Percentiles rank a stretch among this genome's conserved stretches.
These are phyloP conservation scores for Sonneratia alba DNA, from an alignment of 345 rosid species.

Conservation along the genomic window DNA sequence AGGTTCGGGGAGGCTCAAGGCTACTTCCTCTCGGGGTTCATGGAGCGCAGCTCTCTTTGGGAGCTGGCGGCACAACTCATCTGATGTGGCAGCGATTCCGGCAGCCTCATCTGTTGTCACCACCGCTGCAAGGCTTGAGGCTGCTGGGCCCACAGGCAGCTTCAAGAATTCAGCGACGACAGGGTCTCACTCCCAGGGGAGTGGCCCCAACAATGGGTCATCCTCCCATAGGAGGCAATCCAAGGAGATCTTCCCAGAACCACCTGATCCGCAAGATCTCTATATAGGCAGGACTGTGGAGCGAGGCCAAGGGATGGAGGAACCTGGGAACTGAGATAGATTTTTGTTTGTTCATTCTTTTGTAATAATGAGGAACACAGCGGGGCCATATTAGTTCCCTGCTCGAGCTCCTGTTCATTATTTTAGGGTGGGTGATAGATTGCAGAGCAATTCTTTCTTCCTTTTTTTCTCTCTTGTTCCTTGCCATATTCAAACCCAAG, in stretches of 20 bases:
- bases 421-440: no score
- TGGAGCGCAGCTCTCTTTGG: conserved; percentile 92
- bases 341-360: no score
- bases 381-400: no score
- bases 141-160: conserved; percentile 23
- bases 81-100: conserved; percentile 19
- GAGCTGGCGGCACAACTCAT: conserved; percentile 85
- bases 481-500: no score
- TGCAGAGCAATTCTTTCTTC: no score
- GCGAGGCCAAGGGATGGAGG: no score
- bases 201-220: conserved; percentile 55
- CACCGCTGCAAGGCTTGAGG: conserved; percentile 25
- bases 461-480: no score
- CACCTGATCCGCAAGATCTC: conserved; percentile 37
- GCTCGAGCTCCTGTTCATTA: no score
- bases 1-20: conserved; percentile 69
- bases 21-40: conserved; percentile 83
- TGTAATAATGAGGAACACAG: no score
- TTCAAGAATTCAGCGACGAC: conserved; percentile 60
- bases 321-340: no score
- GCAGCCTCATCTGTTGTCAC: conserved; percentile 16
- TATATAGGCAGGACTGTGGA: conserved; percentile 32
- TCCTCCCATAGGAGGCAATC: conserved; percentile 75
- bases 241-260: conserved; percentile 85
- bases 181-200: conserved; percentile 79